Evolutionary conservation across 805 yeast genomes (phyloP).

Genomic region (Schizosaccharomyces cryophilus): DNA sequence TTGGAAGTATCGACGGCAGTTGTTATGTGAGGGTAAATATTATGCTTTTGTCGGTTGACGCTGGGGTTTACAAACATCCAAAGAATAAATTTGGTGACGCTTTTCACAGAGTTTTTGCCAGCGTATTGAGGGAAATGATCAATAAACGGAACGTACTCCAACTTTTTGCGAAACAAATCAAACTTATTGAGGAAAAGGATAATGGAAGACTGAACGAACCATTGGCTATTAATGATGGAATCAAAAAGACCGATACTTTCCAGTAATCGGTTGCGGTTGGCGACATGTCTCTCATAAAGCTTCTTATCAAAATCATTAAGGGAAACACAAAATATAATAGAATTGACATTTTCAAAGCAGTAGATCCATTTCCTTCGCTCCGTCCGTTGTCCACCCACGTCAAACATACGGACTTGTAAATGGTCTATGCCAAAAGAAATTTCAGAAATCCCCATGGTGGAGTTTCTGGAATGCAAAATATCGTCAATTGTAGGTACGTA

Average conservation of each 20-base stretch:
- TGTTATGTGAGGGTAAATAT: constrained; percentile 39
- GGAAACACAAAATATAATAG: constrained; percentile 77
- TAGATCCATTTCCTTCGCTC: constrained; percentile 96
- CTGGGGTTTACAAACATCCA: constrained; percentile 77
- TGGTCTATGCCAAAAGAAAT: constrained; percentile 54
- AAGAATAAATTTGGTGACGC: constrained; percentile 73
- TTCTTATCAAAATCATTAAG: constrained; percentile 77
- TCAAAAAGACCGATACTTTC: constrained; percentile 69
- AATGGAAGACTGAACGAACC: constrained; percentile 74
- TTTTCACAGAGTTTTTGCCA: constrained; percentile 12
- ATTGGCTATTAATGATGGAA: constrained; percentile 71
- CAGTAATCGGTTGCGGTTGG: constrained; percentile 37
- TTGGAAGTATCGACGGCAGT: constrained; percentile 32
- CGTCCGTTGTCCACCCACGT: constrained; percentile 89
- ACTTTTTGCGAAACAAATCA: constrained; percentile 68
- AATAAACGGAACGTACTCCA: constrained; percentile 59
- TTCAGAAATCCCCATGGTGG: constrained; percentile 80
- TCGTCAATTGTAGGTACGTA: constrained; percentile 58
- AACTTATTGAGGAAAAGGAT: constrained; percentile 73
- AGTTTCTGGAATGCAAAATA: constrained; percentile 65
- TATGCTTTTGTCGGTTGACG: constrained; percentile 43
- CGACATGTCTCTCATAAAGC: constrained; percentile 35
- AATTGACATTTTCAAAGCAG: constrained; percentile 78
- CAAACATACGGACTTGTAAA: constrained; percentile 38
- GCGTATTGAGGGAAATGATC: constrained; percentile 62